Evolutionary conservation across 169 alveolate species (phyloP).

Genomic region (Plasmodium ovale): DNA sequence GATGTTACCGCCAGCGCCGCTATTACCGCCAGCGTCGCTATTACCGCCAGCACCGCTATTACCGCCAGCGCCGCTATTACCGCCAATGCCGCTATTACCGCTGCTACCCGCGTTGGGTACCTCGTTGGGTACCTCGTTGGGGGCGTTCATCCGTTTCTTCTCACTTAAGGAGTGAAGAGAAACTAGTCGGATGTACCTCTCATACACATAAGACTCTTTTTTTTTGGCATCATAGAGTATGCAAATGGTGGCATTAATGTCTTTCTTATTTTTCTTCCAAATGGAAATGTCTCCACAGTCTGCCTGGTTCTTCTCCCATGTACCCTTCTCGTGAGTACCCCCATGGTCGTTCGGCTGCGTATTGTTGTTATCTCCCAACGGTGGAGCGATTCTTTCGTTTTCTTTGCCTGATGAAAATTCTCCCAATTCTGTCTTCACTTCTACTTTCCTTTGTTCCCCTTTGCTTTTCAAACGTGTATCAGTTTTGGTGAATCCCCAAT

Average conservation of each 20-base stretch:
- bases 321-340: neutral
- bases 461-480: neutral
- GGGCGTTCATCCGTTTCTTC: neutral
- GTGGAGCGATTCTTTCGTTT: neutral
- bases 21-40: neutral
- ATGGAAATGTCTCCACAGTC: neutral
- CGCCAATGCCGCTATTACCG: neutral
- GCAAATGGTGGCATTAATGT: constrained; percentile 36
- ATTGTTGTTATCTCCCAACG: neutral
- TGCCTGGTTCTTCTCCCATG: neutral
- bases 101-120: neutral
- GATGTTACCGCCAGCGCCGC: neutral
- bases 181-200: constrained; percentile 43
- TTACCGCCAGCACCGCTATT: neutral
- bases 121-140: neutral
- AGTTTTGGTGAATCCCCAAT: neutral
- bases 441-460: neutral
- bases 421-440: neutral
- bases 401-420: neutral
- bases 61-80: neutral
- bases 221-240: constrained; percentile 65
- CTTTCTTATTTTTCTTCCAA: constrained; percentile 10
- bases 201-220: constrained; percentile 25
- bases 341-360: neutral
- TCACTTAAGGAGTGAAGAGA: constrained; percentile 15